These are phyloP conservation scores for Xerocomus amazonicus DNA, from an alignment of 1,284 basidiomycete species.

Conservation along the genomic window DNA sequence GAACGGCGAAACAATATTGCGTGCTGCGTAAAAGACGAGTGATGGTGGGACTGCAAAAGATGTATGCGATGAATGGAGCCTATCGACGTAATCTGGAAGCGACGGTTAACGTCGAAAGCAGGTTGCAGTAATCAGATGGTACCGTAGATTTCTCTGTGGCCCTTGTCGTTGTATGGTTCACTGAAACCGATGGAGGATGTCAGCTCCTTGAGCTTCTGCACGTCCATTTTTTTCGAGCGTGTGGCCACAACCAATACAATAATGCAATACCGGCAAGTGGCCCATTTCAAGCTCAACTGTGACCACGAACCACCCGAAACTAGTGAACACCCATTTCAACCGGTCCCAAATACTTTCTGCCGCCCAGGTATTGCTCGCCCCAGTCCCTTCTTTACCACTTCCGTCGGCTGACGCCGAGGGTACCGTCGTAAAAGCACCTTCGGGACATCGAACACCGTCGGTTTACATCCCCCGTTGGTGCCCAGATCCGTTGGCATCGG, in stretches of 20 bases:
- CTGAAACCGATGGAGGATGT: conserved; percentile 16
- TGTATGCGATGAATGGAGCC: neutral
- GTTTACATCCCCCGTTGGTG: conserved; percentile 8
- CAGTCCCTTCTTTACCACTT: neutral
- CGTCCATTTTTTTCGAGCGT: conserved; percentile 6
- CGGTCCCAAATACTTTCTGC: too few species aligned
- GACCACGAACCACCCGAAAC: neutral
- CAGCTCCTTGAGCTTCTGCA: conserved; percentile 13
- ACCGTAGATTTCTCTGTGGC: conserved; percentile 23
- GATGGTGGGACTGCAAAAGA: conserved; percentile 26
- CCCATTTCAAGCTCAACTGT: too few species aligned
- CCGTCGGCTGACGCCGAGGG: neutral
- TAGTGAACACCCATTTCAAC: neutral
- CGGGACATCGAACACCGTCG: conserved; percentile 5
- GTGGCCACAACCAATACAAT: too few species aligned
- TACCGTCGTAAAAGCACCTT: neutral
- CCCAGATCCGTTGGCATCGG: conserved; percentile 5
- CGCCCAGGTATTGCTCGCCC: too few species aligned
- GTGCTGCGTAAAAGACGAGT: conserved; percentile 37
- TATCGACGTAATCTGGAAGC: conserved; percentile 13
- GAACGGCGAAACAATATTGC: conserved; percentile 37
- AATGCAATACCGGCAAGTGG: too few species aligned
- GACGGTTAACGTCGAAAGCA: conserved; percentile 2
- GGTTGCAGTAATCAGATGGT: neutral
- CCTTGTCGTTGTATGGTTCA: conserved; percentile 9